Base-by-base conservation (phyloP, 495 filamentous ascomycete species). In the Beverwykella pulmonaria region DNA sequence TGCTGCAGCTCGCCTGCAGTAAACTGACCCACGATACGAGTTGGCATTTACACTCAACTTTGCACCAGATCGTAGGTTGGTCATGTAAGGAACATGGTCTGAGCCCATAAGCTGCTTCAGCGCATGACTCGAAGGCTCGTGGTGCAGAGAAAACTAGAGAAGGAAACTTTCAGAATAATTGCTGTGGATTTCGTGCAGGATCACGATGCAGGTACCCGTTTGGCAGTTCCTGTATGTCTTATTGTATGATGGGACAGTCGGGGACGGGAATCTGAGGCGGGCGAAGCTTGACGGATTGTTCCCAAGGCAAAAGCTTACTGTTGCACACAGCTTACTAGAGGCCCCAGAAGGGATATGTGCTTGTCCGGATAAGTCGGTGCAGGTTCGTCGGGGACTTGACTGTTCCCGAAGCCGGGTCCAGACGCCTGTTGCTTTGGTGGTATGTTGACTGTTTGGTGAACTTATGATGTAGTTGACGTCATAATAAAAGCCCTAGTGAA, bases 131-230 rank as follows among this genome's bases (percentile, higher is more conserved):
- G 6, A n/a, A 34, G 39, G 39, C 39, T n/a, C 17, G 39, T n/a
- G 15, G 8, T 10, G 2, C 8, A n/a, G 17, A 44, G 17, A 15
- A 3, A n/a, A 12, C 39, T 2, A 9, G 39, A n/a, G 9, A 44
- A 10, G 39, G 9, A n/a, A 29, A 25, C 48, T 52, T n/a, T 7
- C 19, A 52, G 48, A 15, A n/a, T 3, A 12, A 44, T 44, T n/a
- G 15, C 17, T 44, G 15, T 12, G 39, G 39, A 44, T 14, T 15
- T 19, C 48, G 23, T 25, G 53, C 19, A 56, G 32, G 26, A 12
- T 2, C 53, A 6, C 26, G 19, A 56, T 56, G 53, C 53, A 56
- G 53, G 53, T 56, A 56, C 53, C 53, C 53, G 53, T 39, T 39
- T 30, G 27, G 27, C 19, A 36, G 53, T 36, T 5, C 12, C 8